Percentiles rank a stretch among this genome's conserved stretches.
Conservation (phyloP, 148 eudicot genomes). For the Fagopyrum esculentum region DNA sequence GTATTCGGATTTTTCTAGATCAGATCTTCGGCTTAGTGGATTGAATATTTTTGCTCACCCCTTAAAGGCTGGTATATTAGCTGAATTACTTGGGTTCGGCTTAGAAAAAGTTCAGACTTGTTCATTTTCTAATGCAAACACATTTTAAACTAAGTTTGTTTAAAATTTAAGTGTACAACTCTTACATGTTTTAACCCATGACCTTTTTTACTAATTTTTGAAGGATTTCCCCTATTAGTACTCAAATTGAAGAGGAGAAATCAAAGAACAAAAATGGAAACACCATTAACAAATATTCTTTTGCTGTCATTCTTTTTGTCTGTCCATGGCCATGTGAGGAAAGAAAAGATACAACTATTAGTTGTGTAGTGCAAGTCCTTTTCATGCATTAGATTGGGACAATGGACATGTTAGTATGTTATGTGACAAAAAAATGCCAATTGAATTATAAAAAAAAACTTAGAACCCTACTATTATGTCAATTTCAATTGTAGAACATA, state of each 20-base stretch:
- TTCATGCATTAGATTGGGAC: neutral
- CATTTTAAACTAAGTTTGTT: too few relatives aligned
- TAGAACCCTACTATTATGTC: neutral
- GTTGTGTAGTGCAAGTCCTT: neutral
- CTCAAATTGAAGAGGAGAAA: neutral
- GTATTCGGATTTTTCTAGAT: too few relatives aligned
- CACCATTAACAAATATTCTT: neutral
- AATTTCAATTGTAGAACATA: neutral
- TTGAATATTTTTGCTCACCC: too few relatives aligned
- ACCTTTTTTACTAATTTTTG: too few relatives aligned
- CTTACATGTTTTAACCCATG: too few relatives aligned
- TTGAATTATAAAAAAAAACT: neutral
- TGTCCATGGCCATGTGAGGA: neutral
- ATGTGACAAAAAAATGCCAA: neutral
- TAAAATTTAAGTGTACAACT: too few relatives aligned
- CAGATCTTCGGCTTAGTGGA: too few relatives aligned
- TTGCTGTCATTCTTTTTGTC: neutral
- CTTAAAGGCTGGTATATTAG: too few relatives aligned
- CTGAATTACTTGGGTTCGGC: too few relatives aligned
- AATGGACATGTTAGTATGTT: neutral
- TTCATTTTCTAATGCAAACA: too few relatives aligned
- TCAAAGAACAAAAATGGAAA: neutral
- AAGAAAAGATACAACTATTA: neutral
- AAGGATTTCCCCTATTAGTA: too few relatives aligned
- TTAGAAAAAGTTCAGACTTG: too few relatives aligned